Conservation (phyloP, 2,329 filamentous ascomycete species). For the Cladophialophora psammophila region DNA sequence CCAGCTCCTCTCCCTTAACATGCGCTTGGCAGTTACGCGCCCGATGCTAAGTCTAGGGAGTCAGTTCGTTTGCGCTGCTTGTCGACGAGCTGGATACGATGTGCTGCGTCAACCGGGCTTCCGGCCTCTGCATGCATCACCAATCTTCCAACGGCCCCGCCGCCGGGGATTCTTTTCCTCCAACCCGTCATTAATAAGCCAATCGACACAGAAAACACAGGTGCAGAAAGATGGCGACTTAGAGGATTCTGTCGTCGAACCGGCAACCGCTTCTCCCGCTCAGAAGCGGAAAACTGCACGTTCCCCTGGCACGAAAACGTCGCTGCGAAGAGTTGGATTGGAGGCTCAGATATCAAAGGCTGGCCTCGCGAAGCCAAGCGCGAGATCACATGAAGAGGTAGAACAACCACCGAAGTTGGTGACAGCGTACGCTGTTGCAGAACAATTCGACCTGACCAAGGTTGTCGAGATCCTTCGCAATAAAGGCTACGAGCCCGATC, state of each 20-base stretch:
- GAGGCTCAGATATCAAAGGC: slow-evolving; percentile 74
- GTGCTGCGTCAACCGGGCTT: slow-evolving; percentile 44
- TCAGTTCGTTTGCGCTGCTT: slow-evolving; percentile 43
- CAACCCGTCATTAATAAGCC: slow-evolving; percentile 56
- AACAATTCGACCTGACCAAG: slow-evolving; percentile 67
- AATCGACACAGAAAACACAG: slow-evolving; percentile 20
- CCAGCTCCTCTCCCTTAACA: neutral
- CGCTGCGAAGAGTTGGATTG: slow-evolving; percentile 82
- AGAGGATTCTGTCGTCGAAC: neutral
- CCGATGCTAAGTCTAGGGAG: slow-evolving; percentile 22
- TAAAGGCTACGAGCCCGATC: slow-evolving; percentile 69
- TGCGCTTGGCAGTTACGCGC: slow-evolving; percentile 25
- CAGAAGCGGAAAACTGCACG: slow-evolving; percentile 59
- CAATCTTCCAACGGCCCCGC: slow-evolving; percentile 51
- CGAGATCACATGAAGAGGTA: slow-evolving; percentile 49
- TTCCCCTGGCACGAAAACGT: slow-evolving; percentile 69
- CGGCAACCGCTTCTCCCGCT: slow-evolving; percentile 32
- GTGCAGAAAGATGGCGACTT: slow-evolving; percentile 18
- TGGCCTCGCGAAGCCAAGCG: slow-evolving; percentile 55
- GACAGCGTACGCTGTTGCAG: slow-evolving; percentile 72
- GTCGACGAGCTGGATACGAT: slow-evolving; percentile 43
- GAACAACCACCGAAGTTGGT: slow-evolving; percentile 53
- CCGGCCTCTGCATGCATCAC: slow-evolving; percentile 47
- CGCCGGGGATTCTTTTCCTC: slow-evolving; percentile 72
- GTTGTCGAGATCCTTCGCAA: slow-evolving; percentile 65